phyloP scores from a whole-genome alignment of 257 asterid species.

The Solanum chilense region DNA sequence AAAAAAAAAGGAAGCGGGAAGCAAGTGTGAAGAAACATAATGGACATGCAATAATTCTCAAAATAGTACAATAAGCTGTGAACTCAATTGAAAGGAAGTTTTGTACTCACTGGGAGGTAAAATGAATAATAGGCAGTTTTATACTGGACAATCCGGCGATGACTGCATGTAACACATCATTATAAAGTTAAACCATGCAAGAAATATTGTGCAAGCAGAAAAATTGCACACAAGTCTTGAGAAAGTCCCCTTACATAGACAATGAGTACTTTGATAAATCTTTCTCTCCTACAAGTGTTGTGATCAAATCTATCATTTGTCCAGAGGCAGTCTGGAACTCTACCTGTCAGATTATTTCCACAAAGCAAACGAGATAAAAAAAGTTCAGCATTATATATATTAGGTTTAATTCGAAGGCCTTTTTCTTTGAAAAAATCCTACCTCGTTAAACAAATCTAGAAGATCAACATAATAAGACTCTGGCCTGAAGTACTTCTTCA shows the following conservation, averaged over 20 bases:
- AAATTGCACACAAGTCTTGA: slow-evolving; percentile 3
- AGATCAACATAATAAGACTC: slow-evolving; percentile 83
- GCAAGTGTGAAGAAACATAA: background rate
- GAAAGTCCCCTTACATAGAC: slow-evolving; percentile 50
- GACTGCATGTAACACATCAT: slow-evolving; percentile 41
- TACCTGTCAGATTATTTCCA: slow-evolving; percentile 8
- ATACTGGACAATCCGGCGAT: slow-evolving; percentile 84
- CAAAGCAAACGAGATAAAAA: background rate
- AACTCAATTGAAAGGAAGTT: background rate
- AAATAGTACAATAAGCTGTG: background rate
- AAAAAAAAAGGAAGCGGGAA: background rate
- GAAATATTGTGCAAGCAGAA: background rate
- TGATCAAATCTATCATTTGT: slow-evolving; percentile 92
- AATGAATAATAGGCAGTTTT: slow-evolving; percentile 95
- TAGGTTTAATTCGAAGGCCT: background rate
- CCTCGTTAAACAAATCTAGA: slow-evolving; percentile 93
- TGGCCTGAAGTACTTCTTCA: slow-evolving; percentile 79
- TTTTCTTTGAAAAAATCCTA: slow-evolving; percentile 8
- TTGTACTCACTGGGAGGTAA: slow-evolving; percentile 73
- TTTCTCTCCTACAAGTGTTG: slow-evolving; percentile 86
- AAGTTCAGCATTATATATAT: background rate
- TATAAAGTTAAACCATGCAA: background rate
- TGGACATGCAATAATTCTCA: background rate
- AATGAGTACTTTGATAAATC: slow-evolving; percentile 78
- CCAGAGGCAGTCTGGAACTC: slow-evolving; percentile 74